Evolutionary conservation across 129 eudicot genomes (phyloP), one percentile per base, ranked within the genome.

Genomic region (Lactuca sativa): DNA sequence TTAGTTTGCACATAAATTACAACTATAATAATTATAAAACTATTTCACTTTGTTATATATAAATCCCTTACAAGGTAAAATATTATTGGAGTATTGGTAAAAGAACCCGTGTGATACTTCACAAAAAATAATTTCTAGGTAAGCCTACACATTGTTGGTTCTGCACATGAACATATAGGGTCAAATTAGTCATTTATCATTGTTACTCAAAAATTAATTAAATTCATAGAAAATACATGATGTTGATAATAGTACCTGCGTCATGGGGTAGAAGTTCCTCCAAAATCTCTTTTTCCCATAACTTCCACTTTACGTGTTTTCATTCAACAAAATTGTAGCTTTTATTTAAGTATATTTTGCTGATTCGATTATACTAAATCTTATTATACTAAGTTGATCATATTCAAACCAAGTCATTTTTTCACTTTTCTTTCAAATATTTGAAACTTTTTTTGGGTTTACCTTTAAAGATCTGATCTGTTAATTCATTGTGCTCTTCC

Each of bases 271-370:
- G 78, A 59, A 55, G 15, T 9, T 74, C 79, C 25, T 43, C 54
- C 66, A 73, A 32, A 17, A 76, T 69, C 66, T 87, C 86, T 37
- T 33, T 65, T 83, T 90, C 97, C 97, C 97, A 91, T 13, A 72
- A 82, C 62, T 91, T 91, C 97, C 97, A 91, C 63, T n/a, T 78
- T 77, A 7, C 95, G 92, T 21, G 87, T 90, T 95, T 90, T 81
- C 77, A 80, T 36, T 12, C 43, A 70, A 63, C 11, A 55, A 60
- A 60, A 48, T 5, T 58, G 21, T 71, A 41, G 32, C 66, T 56
- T 38, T 1, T 6, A 41, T 38, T 38, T 38, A 6, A 41, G 10
- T 7, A n/a, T n/a, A n/a, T n/a, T n/a, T n/a, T n/a, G n/a, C n/a
- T n/a, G n/a, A n/a, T n/a, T n/a, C n/a, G n/a, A n/a, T n/a, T n/a